phyloP scores from a whole-genome alignment of 1,284 basidiomycete genomes.

The Naganishia liquefaciens region DNA sequence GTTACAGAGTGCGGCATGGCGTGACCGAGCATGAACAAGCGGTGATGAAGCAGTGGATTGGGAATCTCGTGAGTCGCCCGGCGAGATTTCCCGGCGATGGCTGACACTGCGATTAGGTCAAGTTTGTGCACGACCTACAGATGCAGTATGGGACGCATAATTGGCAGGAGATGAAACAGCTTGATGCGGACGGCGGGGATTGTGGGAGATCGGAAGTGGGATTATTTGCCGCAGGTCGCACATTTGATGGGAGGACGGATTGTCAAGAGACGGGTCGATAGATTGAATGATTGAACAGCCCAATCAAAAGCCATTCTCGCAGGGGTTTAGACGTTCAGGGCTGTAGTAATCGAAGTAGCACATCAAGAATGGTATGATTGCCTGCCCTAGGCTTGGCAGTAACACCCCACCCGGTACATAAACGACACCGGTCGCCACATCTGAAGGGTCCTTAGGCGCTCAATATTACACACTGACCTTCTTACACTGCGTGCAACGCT shows the following conservation, averaged over 20 bases:
- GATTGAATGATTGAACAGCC: no score
- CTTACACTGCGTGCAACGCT: background rate
- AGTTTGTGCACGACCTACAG: constrained; percentile 9
- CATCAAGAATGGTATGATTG: no score
- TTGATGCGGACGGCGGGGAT: constrained; percentile 8
- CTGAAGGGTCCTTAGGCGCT: no score
- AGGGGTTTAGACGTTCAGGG: no score
- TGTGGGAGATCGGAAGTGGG: constrained; percentile 5
- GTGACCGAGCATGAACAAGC: background rate
- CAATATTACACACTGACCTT: no score
- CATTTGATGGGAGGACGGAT: constrained; percentile 17
- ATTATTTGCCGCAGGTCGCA: constrained; percentile 6
- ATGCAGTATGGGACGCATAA: constrained; percentile 4
- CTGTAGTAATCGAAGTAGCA: no score
- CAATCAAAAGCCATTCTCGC: no score
- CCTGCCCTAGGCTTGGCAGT: no score
- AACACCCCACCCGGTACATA: no score
- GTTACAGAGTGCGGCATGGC: background rate
- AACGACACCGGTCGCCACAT: no score
- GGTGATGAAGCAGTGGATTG: constrained; percentile 5
- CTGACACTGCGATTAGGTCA: background rate
- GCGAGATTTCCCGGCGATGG: background rate
- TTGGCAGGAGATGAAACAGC: constrained; percentile 1
- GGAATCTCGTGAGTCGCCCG: background rate
- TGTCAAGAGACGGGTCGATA: no score